These are phyloP conservation scores for Cicer judaicum DNA, from an alignment of 306 rosid species.

Conservation along the genomic window DNA sequence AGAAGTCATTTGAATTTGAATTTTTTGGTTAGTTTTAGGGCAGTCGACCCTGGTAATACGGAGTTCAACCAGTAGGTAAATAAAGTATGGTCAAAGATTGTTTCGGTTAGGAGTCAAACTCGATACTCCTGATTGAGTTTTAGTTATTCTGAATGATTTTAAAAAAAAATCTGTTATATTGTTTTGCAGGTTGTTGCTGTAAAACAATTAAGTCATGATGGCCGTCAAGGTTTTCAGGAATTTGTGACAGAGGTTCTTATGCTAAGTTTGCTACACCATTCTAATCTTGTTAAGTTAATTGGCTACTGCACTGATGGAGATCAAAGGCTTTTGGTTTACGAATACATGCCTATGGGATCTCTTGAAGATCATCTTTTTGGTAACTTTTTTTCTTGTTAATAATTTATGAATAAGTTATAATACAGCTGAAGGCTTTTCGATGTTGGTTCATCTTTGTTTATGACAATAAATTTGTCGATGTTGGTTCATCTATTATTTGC, in stretches of 20 bases:
- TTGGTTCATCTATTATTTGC: not conserved
- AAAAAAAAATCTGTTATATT: no score
- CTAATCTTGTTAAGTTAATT: constrained; percentile 84
- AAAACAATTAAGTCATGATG: constrained; percentile 83
- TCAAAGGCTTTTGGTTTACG: constrained; percentile 88
- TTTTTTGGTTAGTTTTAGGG: no score
- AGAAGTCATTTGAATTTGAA: no score
- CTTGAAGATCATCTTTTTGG: constrained; percentile 86
- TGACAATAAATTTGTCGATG: constrained; percentile 16
- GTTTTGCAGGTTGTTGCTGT: constrained; percentile 78
- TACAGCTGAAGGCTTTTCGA: not conserved
- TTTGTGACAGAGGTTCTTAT: constrained; percentile 93
- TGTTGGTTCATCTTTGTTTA: not conserved
- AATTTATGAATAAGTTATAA: not conserved
- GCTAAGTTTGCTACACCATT: constrained; percentile 88
- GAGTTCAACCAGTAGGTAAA: no score
- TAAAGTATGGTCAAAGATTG: no score
- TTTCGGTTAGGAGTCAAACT: no score
- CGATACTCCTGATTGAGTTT: no score
- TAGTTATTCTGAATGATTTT: no score
- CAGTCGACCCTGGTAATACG: no score
- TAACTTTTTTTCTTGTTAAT: constrained; percentile 37
- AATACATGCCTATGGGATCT: constrained; percentile 87
- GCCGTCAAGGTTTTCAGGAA: constrained; percentile 91
- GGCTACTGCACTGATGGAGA: constrained; percentile 99